Percentiles rank a stretch among this genome's conserved stretches.
phyloP scores from a whole-genome alignment of 208 protist genomes.

The Wallacemonas sp. region DNA sequence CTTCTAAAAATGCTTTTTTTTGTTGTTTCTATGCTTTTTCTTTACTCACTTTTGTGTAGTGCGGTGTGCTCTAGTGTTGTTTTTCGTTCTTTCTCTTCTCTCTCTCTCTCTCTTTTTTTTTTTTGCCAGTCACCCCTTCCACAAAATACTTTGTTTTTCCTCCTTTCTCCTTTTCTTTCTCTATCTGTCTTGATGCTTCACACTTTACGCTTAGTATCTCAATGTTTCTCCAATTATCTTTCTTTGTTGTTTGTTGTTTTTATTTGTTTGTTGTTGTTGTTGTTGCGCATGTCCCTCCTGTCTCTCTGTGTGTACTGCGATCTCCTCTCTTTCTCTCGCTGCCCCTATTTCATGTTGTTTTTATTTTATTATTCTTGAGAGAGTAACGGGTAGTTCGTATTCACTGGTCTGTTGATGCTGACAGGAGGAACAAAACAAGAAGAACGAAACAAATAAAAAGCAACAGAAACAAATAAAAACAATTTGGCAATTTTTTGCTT shows the following conservation, averaged over 20 bases:
- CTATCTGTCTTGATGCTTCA: not conserved
- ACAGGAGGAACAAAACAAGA: not conserved
- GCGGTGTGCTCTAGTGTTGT: not conserved
- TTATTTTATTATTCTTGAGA: not conserved
- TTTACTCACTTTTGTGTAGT: not conserved
- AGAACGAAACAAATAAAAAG: not conserved
- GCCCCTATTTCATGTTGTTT: not conserved
- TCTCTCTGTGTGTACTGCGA: too few species aligned
- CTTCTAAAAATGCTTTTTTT: not conserved
- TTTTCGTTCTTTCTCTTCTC: not conserved
- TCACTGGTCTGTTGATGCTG: not conserved
- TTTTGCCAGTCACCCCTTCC: not conserved
- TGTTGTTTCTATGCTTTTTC: not conserved
- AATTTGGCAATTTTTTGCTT: not conserved
- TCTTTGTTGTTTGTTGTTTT: not conserved
- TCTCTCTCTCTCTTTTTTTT: slow-evolving; percentile 5
- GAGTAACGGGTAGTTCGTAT: too few species aligned
- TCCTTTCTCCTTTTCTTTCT: not conserved
- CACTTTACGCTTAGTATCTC: too few species aligned
- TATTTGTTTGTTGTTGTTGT: too few species aligned
- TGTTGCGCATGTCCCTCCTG: too few species aligned
- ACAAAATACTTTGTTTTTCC: not conserved
- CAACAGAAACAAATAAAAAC: not conserved
- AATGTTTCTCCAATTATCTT: too few species aligned
- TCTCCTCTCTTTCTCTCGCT: not conserved